A percentile compares a stretch with the other conserved stretches of the same genome.
Conservation (phyloP, 495 filamentous ascomycete genomes). For the Aspergillus nanangensis region DNA sequence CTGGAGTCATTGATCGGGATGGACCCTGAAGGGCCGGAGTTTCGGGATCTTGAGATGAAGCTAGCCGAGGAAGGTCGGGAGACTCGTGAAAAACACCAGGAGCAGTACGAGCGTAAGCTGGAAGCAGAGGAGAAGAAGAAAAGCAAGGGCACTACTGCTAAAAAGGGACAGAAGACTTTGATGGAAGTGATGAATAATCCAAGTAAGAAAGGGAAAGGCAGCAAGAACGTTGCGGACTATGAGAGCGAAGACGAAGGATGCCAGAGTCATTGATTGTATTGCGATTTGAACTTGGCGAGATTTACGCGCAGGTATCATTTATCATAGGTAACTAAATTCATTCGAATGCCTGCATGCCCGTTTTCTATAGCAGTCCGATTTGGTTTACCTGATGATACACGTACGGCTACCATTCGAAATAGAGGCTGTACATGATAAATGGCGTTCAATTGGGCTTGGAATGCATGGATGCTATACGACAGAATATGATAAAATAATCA, state of each 20-base stretch:
- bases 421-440: too few relatives aligned
- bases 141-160: conserved; percentile 10
- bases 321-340: too few relatives aligned
- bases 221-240: conserved; percentile 3
- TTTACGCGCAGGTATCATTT: not conserved
- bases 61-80: conserved; percentile 62
- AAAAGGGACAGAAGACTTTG: conserved; percentile 40
- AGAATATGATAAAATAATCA: not conserved
- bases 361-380: too few relatives aligned
- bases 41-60: conserved; percentile 55
- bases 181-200: conserved; percentile 34
- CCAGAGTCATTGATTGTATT: conserved; percentile 12
- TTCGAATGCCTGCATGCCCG: too few relatives aligned
- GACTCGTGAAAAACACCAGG: conserved; percentile 70
- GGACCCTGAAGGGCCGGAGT: conserved; percentile 66
- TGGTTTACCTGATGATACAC: too few relatives aligned
- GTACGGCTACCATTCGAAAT: too few relatives aligned
- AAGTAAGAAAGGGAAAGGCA: conserved; percentile 9
- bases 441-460: too few relatives aligned
- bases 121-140: conserved; percentile 56
- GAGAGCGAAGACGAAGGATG: conserved; percentile 19
- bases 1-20: conserved; percentile 84
- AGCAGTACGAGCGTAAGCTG: conserved; percentile 68
- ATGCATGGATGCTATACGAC: not conserved
- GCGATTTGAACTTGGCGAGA: not conserved